A percentile compares a stretch with the other conserved stretches of the same genome.
Conservation (phyloP, 2,329 filamentous ascomycete genomes). For the Penicillium vulpinum region DNA sequence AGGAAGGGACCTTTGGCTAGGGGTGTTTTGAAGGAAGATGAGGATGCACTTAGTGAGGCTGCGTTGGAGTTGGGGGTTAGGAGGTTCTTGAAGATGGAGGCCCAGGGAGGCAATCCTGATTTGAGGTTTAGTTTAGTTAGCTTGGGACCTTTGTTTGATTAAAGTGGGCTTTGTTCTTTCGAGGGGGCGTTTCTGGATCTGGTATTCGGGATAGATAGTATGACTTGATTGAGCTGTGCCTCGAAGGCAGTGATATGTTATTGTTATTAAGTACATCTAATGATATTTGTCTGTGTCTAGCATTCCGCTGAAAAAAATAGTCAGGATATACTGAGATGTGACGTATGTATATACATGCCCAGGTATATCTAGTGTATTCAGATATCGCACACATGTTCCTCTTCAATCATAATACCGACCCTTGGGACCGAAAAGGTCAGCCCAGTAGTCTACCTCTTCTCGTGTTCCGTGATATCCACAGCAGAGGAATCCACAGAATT, state of each 20-base stretch:
- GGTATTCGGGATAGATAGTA: background rate
- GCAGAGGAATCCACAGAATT: background rate
- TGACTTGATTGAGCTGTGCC: background rate
- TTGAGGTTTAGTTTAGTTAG: slow-evolving; percentile 65
- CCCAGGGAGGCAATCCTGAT: slow-evolving; percentile 55
- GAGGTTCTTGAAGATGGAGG: slow-evolving; percentile 60
- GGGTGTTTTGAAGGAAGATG: slow-evolving; percentile 57
- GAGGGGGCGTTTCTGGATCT: background rate
- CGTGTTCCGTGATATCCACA: background rate
- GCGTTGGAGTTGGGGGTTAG: slow-evolving; percentile 70
- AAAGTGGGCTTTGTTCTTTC: background rate
- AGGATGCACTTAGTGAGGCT: slow-evolving; percentile 73
- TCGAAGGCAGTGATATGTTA: background rate
- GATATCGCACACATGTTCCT: background rate
- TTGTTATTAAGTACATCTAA: background rate
- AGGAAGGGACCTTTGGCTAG: slow-evolving; percentile 72
- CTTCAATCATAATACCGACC: background rate
- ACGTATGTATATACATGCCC: background rate
- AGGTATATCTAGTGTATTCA: background rate
- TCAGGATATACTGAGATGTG: background rate
- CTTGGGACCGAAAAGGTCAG: background rate
- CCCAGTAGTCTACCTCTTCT: background rate
- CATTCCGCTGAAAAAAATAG: background rate
- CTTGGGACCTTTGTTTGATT: slow-evolving; percentile 58
- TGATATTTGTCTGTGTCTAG: background rate